Evolutionary conservation across 306 rosid species (phyloP), one percentile per base, ranked within the genome.

Genomic region (Prunus mira): DNA sequence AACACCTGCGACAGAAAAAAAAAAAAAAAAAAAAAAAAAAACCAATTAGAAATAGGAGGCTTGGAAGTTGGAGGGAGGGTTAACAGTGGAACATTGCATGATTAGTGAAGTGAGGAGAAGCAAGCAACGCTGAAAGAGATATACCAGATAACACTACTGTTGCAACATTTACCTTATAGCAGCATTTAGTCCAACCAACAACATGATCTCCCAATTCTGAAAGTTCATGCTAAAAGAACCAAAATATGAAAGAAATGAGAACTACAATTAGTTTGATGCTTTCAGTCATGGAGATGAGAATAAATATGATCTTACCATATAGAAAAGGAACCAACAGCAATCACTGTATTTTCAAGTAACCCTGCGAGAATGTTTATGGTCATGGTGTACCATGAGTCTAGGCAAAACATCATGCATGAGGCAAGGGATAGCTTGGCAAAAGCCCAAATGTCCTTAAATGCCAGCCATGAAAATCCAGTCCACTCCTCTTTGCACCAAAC

Each of bases 361-460:
- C 89, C 89, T 55, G 79, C 79, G 27, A 72, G 78, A 46, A 85
- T 28, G 18, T 65, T 50, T 28, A 78, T 69, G 55, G 54, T 45
- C 41, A 66, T 76, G 7, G 2, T 0, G 52, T 72, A 69, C 87
- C 93, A 86, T 62, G 83, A 3, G 52, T 88, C 91, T 78, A 90
- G 88, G 78, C 91, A 88, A 73, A 85, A 83, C 93, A 88, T 88
- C 20, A 88, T 80, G 54, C 93, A 87, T 9, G 93, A 88, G 10
- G 89, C 87, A 67, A 90, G 56, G 15, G 93, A 90, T 8, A 88
- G 93, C 86, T 83, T 82, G 47, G 84, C 82, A 74, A 88, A 88
- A 20, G 83, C 84, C 93, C 93, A 88, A 5, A 88, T 80, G 56
- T 90, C 91, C 46, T 74, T 72, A 30, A 85, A 71, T 17, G 96